phyloP scores from a whole-genome alignment of 139 green algal genomes.

The Chlorella sp. region DNA sequence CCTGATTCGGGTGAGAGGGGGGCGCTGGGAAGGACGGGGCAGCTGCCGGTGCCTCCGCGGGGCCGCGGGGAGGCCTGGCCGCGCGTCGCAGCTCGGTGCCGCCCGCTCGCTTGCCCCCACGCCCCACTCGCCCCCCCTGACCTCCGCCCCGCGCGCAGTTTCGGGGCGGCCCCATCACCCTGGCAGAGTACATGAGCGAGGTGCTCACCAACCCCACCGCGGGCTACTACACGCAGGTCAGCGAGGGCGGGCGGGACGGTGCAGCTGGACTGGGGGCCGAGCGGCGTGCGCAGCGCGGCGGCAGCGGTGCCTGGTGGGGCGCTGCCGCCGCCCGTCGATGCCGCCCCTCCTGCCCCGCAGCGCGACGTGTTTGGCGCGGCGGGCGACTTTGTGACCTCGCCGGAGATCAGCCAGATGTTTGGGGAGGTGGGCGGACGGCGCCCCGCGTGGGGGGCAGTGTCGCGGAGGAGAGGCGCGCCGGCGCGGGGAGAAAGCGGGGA shows the following conservation, averaged over 20 bases:
- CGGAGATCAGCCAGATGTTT: conserved; percentile 98
- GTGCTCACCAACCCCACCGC: conserved; percentile 76
- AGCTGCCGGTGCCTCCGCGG: too few species aligned
- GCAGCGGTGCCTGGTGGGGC: not conserved
- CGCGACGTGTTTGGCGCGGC: conserved; percentile 87
- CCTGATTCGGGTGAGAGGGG: conserved; percentile 42
- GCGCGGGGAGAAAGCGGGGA: too few species aligned
- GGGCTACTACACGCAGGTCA: conserved; percentile 84
- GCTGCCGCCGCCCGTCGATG: too few species aligned
- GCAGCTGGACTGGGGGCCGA: not conserved
- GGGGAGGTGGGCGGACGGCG: conserved; percentile 74
- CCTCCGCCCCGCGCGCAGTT: conserved; percentile 66
- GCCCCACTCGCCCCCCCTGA: too few species aligned
- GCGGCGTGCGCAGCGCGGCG: not conserved
- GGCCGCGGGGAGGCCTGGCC: too few species aligned
- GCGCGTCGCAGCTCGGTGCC: too few species aligned
- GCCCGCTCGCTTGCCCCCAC: too few species aligned
- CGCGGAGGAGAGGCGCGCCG: too few species aligned
- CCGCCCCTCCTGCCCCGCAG: conserved; percentile 13
- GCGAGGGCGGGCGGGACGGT: too few species aligned
- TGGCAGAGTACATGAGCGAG: conserved; percentile 93
- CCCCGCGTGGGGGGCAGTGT: too few species aligned
- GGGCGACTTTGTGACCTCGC: conserved; percentile 96
- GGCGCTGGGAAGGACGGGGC: too few species aligned
- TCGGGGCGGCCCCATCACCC: conserved; percentile 85